Evolutionary conservation across 768 basidiomycete species (phyloP), one percentile per base, ranked within the genome.

Genomic region (Lactarius vividus): DNA sequence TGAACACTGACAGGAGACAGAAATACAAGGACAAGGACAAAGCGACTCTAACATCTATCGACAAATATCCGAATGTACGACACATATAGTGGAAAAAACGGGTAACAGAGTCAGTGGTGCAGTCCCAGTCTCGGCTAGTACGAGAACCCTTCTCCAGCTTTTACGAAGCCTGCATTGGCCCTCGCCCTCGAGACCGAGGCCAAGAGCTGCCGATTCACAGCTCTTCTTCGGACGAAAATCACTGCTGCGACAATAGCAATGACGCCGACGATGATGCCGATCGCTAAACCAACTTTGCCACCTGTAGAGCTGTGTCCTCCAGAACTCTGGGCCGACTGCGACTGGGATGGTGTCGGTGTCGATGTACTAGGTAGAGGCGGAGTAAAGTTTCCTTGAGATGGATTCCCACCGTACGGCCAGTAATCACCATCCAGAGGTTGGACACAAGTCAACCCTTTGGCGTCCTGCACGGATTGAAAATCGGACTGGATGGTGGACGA

Each of bases 361-460:
- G 72, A 57, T n/a, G 63, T 63, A 37, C 35, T 37, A 49, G 65
- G 40, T 42, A 67, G 53, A 1, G 75, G 68, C 31, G 73, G 72
- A 16, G 70, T 74, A 40, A 72, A 71, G 33, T 72, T 76, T 10
- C 70, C 66, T 35, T 35, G 37, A 16, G 59, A 63, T 7, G 85
- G 85, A 60, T 83, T 83, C 1, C 79, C 79, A 18, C 85, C 87
- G 64, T 83, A 88, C 0, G 90, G 90, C 90, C 90, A 91, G 71
- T 81, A 88, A 73, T 85, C 81, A 15, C 84, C 85, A 40, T 79
- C 74, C 1, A 89, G 89, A 33, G 89, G 88, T 15, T 84, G 69
- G 61, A 92, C 83, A 68, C 90, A 92, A 5, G 83, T 88, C 44
- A 92, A 74, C 33, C 79, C 79, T 67, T 88, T 79, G 11, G 81